A percentile compares a stretch with the other conserved stretches of the same genome.
Evolutionary conservation across 2,329 filamentous ascomycete species (phyloP).

Genomic region (Pseudonectria buxi): DNA sequence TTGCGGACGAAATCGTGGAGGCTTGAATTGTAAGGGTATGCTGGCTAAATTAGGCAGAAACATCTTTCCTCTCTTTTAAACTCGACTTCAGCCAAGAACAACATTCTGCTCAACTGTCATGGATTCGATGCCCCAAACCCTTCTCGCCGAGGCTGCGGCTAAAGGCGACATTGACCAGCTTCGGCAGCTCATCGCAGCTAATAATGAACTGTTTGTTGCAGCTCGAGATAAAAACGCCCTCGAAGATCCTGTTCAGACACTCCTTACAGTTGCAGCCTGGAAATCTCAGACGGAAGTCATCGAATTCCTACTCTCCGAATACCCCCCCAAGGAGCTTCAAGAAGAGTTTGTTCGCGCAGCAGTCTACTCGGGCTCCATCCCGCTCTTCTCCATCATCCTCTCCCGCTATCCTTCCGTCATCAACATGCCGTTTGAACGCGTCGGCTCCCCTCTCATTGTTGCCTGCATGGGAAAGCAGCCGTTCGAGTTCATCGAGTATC

Average conservation of each 20-base stretch:
- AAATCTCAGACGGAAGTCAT: slow-evolving; percentile 1
- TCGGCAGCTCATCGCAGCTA: neutral
- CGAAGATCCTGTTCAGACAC: slow-evolving; percentile 2
- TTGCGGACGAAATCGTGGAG: too few relatives aligned
- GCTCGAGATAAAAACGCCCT: neutral
- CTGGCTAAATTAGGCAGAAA: too few relatives aligned
- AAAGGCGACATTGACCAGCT: neutral
- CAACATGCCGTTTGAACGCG: slow-evolving; percentile 7
- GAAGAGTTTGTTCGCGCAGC: slow-evolving; percentile 5
- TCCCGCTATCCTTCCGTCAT: slow-evolving; percentile 4
- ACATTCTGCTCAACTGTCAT: too few relatives aligned
- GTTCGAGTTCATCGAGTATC: slow-evolving; percentile 3
- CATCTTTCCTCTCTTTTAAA: too few relatives aligned
- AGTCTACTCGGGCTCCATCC: slow-evolving; percentile 6
- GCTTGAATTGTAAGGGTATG: too few relatives aligned
- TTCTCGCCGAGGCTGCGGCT: neutral
- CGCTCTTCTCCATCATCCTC: slow-evolving; percentile 5
- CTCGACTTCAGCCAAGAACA: too few relatives aligned
- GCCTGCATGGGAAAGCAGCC: slow-evolving; percentile 7
- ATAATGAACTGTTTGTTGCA: neutral
- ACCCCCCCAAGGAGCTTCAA: slow-evolving; percentile 1
- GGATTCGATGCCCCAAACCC: neutral
- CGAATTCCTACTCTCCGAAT: slow-evolving; percentile 3
- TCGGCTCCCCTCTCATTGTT: slow-evolving; percentile 7
- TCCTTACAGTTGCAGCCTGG: slow-evolving; percentile 1